These are phyloP conservation scores for Boletellus emodensis DNA, from an alignment of 768 basidiomycete species.

Conservation along the genomic window DNA sequence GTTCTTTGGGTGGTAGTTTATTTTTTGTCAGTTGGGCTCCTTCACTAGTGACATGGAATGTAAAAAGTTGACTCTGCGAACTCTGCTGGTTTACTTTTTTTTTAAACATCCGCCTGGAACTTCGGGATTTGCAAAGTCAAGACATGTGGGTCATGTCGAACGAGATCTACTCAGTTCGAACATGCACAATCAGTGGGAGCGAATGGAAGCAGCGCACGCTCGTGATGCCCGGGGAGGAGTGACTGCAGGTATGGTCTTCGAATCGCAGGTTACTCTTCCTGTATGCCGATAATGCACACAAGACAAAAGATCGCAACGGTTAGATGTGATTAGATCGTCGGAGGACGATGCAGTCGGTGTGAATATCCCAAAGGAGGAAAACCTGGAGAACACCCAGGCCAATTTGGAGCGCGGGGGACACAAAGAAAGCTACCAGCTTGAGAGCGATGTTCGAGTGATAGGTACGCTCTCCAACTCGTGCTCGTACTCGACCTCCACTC, in stretches of 20 bases:
- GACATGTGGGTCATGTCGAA: too few species aligned
- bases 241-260: too few species aligned
- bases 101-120: neutral
- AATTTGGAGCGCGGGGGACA: neutral
- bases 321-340: neutral
- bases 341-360: neutral
- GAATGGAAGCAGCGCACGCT: too few species aligned
- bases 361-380: neutral
- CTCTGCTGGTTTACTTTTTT: neutral
- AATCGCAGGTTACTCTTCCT: too few species aligned
- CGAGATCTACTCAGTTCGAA: too few species aligned
- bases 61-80: neutral
- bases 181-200: too few species aligned
- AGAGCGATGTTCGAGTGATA: constrained; percentile 47
- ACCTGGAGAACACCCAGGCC: neutral
- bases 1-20: constrained; percentile 73
- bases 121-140: neutral
- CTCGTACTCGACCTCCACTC: constrained; percentile 96
- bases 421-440: constrained; percentile 45
- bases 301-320: too few species aligned
- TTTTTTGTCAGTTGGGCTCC: neutral
- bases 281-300: too few species aligned
- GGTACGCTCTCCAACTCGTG: constrained; percentile 76
- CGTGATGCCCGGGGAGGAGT: too few species aligned
- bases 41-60: neutral